phyloP scores from a whole-genome alignment of 2,329 filamentous ascomycete genomes.

The Talaromyces albobiverticillius region DNA sequence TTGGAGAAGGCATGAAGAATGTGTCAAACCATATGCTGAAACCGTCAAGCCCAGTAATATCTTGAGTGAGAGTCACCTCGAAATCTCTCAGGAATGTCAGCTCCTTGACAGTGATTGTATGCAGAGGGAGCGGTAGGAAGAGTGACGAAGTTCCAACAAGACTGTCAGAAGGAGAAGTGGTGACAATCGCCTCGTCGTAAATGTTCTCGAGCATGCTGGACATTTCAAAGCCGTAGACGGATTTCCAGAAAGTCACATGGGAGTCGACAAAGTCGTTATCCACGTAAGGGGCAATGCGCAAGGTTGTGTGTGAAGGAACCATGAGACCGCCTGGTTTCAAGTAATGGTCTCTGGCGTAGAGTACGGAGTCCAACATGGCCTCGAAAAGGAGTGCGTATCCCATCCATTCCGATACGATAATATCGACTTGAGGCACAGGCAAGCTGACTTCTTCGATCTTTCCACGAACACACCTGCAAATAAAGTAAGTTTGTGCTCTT shows the following conservation, averaged over 20 bases:
- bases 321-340: conserved; percentile 76
- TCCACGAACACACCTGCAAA: conserved; percentile 64
- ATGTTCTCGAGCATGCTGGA: conserved; percentile 81
- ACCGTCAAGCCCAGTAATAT: conserved; percentile 72
- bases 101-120: conserved; percentile 68
- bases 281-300: conserved; percentile 77
- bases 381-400: conserved; percentile 91
- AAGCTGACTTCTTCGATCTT: conserved; percentile 83
- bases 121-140: conserved; percentile 74
- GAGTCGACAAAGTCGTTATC: conserved; percentile 76
- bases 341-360: conserved; percentile 84
- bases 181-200: conserved; percentile 76
- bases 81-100: conserved; percentile 72
- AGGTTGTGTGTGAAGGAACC: conserved; percentile 78
- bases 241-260: conserved; percentile 79
- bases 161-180: conserved; percentile 61
- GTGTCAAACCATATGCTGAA: conserved; percentile 94
- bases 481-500: conserved; percentile 8
- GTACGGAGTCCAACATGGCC: conserved; percentile 90
- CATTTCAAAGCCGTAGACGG: conserved; percentile 96
- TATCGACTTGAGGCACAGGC: conserved; percentile 78
- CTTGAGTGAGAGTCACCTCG: conserved; percentile 57
- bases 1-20: conserved; percentile 70
- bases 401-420: conserved; percentile 98
- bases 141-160: conserved; percentile 55